Base-by-base conservation (phyloP, 108 stramenopile species). In the Thalassiosira profunda region DNA sequence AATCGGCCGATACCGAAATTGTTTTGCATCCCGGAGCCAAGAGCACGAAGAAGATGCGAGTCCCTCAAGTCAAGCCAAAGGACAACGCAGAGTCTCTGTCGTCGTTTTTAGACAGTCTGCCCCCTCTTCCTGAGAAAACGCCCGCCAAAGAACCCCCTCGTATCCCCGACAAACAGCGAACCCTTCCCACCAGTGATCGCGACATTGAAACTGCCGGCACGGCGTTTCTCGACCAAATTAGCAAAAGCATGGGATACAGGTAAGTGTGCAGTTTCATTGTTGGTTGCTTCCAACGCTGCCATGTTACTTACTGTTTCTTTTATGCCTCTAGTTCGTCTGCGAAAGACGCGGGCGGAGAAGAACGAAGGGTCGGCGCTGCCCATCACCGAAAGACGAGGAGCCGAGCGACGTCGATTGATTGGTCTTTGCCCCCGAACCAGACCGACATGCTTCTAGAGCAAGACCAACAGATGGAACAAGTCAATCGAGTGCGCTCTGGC, bases 371-470 rank as follows among this genome's bases (percentile, higher is more conserved):
- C 17, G 90, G 87, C 0, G 74, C 79, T 7, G 79, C 80, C 7
- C 84, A 93, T 52, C 94, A 95, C 69, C 86, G 91, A n/a, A 92
- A 92, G 63, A 93, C 87, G 9, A 72, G 76, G 15, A 93, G 91
- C 53, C 69, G 76, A 48, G 89, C 88, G 38, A n/a, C n/a, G n/a
- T 89, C 88, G 33, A 93, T 93, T 46, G 94, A 95, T 45, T 95
- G 94, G 94, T 73, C 91, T 14, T 62, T 93, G 25, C 89, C 92
- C 9, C 83, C 81, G n/a, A n/a, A n/a, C n/a, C n/a, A n/a, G n/a
- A 61, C 77, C 23, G 77, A 79, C 15, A 70, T 36, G 36, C 64
- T 79, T 5, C 26, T 79, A 21, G 77, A 79, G 35, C 70, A 70
- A 45, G 74, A 81, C 18, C 80, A 81, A 42, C 74, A 65, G 45